Evolutionary conservation across 495 filamentous ascomycete species (phyloP).

Genomic region (Staphylotrichum longicolle): DNA sequence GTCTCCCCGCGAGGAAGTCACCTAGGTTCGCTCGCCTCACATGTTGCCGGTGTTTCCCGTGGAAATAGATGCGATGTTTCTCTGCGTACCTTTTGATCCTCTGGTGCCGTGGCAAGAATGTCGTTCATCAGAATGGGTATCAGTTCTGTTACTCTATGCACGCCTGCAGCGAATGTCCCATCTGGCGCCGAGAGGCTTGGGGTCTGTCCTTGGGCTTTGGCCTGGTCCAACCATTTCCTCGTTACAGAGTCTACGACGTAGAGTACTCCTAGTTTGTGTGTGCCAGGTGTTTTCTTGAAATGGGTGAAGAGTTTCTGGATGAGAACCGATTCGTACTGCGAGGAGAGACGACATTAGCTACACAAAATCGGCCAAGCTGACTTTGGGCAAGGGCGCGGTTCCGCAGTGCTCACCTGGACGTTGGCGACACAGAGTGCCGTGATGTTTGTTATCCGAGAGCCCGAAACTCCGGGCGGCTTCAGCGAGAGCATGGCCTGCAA

Average conservation of each 20-base stretch:
- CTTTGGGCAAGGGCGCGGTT: neutral
- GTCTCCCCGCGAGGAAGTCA: neutral
- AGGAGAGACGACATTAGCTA: conserved; percentile 34
- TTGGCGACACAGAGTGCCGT: conserved; percentile 83
- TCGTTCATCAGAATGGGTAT: conserved; percentile 93
- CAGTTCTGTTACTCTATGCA: conserved; percentile 94
- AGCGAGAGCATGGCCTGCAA: conserved; percentile 87
- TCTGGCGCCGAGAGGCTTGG: conserved; percentile 71
- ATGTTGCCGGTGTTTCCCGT: neutral
- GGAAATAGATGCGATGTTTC: conserved; percentile 17
- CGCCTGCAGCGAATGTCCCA: conserved; percentile 91
- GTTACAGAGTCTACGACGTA: conserved; percentile 99
- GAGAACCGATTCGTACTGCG: conserved; percentile 88
- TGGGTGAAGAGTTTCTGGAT: conserved; percentile 95
- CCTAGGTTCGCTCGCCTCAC: conserved; percentile 10
- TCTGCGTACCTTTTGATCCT: conserved; percentile 96
- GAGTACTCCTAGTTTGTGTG: conserved; percentile 97
- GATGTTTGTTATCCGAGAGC: conserved; percentile 81
- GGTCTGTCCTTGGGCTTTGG: conserved; percentile 76
- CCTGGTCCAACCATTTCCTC: conserved; percentile 95
- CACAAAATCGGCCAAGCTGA: neutral
- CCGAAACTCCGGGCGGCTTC: conserved; percentile 91
- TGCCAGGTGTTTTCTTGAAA: conserved; percentile 91
- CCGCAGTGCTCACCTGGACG: conserved; percentile 73
- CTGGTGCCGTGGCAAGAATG: conserved; percentile 81